These are phyloP conservation scores for Pestalotiopsis sp. DNA, from an alignment of 2,329 filamentous ascomycete genomes.

Conservation along the genomic window DNA sequence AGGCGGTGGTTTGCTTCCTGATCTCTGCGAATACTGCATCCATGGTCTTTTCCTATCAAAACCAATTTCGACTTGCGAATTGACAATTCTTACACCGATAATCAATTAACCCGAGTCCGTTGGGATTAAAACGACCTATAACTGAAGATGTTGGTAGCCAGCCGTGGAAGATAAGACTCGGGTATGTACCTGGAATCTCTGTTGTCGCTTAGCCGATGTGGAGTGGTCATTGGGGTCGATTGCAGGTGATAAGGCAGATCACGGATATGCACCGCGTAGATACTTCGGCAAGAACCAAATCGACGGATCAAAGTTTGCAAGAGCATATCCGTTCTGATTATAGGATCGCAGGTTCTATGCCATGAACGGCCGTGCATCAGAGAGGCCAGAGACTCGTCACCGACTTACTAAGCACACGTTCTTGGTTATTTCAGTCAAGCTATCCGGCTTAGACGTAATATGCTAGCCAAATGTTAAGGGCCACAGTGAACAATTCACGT, in stretches of 20 bases:
- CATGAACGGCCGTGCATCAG: too few relatives aligned
- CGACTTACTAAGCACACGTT: too few relatives aligned
- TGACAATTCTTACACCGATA: not conserved
- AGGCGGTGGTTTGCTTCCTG: not conserved
- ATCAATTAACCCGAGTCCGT: not conserved
- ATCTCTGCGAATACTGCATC: constrained; percentile 2
- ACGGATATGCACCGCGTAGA: not conserved
- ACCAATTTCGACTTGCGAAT: rapidly evolving
- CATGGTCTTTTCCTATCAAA: not conserved
- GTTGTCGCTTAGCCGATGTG: not conserved
- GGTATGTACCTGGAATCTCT: not conserved
- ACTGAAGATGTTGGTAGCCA: not conserved
- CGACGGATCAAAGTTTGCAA: too few relatives aligned
- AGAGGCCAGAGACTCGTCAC: too few relatives aligned
- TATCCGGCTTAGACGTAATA: too few relatives aligned
- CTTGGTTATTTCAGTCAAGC: too few relatives aligned
- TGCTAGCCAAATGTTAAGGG: too few relatives aligned
- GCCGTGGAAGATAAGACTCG: not conserved
- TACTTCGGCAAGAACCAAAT: too few relatives aligned
- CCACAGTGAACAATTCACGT: too few relatives aligned
- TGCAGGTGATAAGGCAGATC: not conserved
- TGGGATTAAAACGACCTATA: not conserved
- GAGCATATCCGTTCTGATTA: too few relatives aligned
- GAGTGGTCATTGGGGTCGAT: not conserved
- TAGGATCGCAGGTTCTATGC: too few relatives aligned